Base-by-base conservation (phyloP, 2,329 filamentous ascomycete species). In the Pseudopithomyces chartarum region DNA sequence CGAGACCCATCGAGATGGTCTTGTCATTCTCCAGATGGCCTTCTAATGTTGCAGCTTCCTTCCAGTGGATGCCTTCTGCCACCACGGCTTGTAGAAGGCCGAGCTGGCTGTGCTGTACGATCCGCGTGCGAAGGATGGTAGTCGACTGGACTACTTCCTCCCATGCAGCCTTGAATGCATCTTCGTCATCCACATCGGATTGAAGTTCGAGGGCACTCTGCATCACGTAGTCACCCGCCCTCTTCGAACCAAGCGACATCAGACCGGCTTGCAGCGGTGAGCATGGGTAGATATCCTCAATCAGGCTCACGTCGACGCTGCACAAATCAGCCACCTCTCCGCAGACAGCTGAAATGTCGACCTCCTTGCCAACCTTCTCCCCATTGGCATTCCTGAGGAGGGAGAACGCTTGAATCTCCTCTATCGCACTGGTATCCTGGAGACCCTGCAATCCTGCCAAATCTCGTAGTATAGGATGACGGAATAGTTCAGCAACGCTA, bases 191-290 rank as follows among this genome's bases (percentile, higher is more conserved):
- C 20, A 44, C 34, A 15, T 29, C 12, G 1, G 34, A 6, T 13
- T 4, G 15, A 6, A 53, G 32, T 12, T 34, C n/a, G 11, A 29
- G 32, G 6, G 43, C 39, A 6, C 22, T 10, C 12, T n/a, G 38
- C 2, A 80, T 82, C 2, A 85, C 77, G 42, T 85, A 86, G 0
- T 81, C 79, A 42, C 81, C 82, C 36, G 77, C 76, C 26, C 81
- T 75, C 63, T 82, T 13, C 5, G 12, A 17, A 5, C 5, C 13
- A 3, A 17, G 12, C 12, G 34, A 13, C 34, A 38, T 13, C 34
- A 38, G 12, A 38, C 34, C n/a, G 5, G 3, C 12, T 17, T 38
- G 34, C 12, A 38, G 34, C n/a, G 34, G 34, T 13, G 34, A 15
- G n/a, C 34, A 38, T 38, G 34, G 34, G 34, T 38, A 38, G 12